phyloP scores from a whole-genome alignment of 2,329 filamentous ascomycete species.

The Pseudophaeomoniella oleicola region DNA sequence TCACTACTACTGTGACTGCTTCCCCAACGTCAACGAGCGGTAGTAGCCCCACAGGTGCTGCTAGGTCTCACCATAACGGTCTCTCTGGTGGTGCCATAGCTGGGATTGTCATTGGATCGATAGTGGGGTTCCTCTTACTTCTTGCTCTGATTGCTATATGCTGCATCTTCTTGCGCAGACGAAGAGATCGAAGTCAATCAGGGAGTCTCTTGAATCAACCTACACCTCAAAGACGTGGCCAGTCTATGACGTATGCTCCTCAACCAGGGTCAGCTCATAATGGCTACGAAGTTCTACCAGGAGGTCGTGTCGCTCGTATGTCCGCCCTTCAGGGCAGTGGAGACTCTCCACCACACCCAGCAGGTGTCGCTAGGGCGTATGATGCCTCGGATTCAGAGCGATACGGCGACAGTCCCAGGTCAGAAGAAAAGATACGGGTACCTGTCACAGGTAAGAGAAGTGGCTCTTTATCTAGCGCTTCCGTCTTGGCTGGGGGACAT shows the following conservation, averaged over 20 bases:
- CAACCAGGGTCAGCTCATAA: constrained; percentile 17
- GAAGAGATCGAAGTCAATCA: constrained; percentile 45
- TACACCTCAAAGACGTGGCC: constrained; percentile 43
- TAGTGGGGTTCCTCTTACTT: constrained; percentile 58
- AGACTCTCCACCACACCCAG: constrained; percentile 29
- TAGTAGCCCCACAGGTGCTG: constrained; percentile 36
- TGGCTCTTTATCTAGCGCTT: constrained; percentile 80
- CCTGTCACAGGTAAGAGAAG: constrained; percentile 48
- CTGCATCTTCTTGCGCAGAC: constrained; percentile 45
- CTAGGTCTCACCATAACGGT: constrained; percentile 25
- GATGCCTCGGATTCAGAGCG: constrained; percentile 47
- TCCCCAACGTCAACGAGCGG: constrained; percentile 47
- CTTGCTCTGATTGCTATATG: constrained; percentile 44
- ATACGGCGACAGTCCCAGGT: constrained; percentile 57
- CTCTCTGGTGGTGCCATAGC: constrained; percentile 81
- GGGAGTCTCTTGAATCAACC: constrained; percentile 83
- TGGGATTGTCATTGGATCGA: constrained; percentile 70
- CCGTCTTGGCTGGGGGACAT: constrained; percentile 52
- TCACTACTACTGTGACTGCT: constrained; percentile 52
- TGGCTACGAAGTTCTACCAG: constrained; percentile 64
- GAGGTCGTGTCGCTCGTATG: constrained; percentile 88
- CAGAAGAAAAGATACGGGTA: constrained; percentile 36
- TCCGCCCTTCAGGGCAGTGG: constrained; percentile 67
- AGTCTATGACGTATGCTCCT: constrained; percentile 27
- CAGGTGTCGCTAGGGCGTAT: constrained; percentile 35